Conservation (phyloP, 129 eudicot species). For the Calendula officinalis region DNA sequence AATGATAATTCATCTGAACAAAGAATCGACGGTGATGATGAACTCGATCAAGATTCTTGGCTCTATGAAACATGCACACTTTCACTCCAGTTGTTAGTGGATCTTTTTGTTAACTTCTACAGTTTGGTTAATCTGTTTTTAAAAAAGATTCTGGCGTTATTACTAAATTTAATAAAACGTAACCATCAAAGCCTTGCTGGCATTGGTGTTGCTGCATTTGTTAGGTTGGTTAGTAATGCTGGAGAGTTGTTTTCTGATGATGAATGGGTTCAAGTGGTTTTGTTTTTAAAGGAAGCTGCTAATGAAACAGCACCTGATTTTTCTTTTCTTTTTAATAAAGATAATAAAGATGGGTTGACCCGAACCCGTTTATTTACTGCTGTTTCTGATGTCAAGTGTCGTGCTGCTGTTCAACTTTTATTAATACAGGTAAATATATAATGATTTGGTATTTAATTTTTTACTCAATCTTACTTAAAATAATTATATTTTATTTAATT, state of each 20-base stretch:
- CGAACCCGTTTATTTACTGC: constrained; percentile 40
- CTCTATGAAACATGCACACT: constrained; percentile 92
- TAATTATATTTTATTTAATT: background rate
- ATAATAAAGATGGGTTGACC: constrained; percentile 41
- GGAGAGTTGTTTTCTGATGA: constrained; percentile 83
- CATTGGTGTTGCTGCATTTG: constrained; percentile 93
- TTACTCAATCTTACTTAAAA: background rate
- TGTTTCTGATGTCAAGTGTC: constrained; percentile 54
- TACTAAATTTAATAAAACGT: constrained; percentile 76
- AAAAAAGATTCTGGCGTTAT: constrained; percentile 61
- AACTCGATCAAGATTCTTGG: constrained; percentile 89
- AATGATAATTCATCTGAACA: constrained; percentile 38
- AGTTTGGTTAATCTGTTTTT: constrained; percentile 71
- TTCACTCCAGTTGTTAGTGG: constrained; percentile 85
- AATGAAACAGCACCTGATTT: constrained; percentile 80
- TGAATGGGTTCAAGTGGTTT: constrained; percentile 84
- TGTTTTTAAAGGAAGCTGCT: constrained; percentile 67
- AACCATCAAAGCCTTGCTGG: constrained; percentile 98
- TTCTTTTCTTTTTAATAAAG: constrained; percentile 45
- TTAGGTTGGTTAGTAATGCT: constrained; percentile 80
- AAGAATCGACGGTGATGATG: constrained; percentile 50
- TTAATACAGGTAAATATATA: constrained; percentile 55
- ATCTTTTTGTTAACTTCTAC: constrained; percentile 80
- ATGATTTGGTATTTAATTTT: background rate
- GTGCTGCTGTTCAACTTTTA: constrained; percentile 70